Evolutionary conservation across 305 asterid species (phyloP), one percentile per base, ranked within the genome.

Genomic region (Fraxinus platypoda): DNA sequence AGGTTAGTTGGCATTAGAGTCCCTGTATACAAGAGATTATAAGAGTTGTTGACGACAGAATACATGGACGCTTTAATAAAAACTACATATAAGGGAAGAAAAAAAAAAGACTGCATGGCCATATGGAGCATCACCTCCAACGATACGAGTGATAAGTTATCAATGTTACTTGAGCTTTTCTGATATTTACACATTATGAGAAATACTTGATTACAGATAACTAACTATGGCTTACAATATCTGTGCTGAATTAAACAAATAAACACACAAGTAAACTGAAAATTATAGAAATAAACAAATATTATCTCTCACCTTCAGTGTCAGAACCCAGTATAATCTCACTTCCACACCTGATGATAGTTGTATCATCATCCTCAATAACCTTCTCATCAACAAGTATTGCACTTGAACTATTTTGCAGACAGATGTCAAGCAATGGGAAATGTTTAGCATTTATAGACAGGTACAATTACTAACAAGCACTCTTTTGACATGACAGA

Each of bases 281-380:
- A 57, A 33, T 26, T 2, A 85, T 66, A 78, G 71, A 80, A 49
- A 80, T 68, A 41, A 70, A 23, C n/a, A 30, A 59, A 21, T 4
- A 74, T 78, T 33, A 79, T 82, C 71, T 78, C 86, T 87, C 83
- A 90, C 97, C 97, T 81, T 94, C 87, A 77, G 87, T 83, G 64
- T 82, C 89, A 13, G 92, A 87, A 72, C 98, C 93, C 52, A 91
- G 92, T 79, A 89, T 85, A 73, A 94, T 94, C 88, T 94, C 97
- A 81, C 95, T 91, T 85, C 98, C 99, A 85, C 98, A 93, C 83
- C 87, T 85, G 75, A 95, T 89, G 81, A 86, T 80, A 74, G 88
- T 79, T 41, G 91, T 86, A 75, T 94, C 91, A 81, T 87, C 95
- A 78, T 84, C 90, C 79, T 76, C 91, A 82, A 94, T 90, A 86